These are phyloP conservation scores for Fusarium sp. DNA, from an alignment of 2,329 filamentous ascomycete genomes.

Conservation along the genomic window DNA sequence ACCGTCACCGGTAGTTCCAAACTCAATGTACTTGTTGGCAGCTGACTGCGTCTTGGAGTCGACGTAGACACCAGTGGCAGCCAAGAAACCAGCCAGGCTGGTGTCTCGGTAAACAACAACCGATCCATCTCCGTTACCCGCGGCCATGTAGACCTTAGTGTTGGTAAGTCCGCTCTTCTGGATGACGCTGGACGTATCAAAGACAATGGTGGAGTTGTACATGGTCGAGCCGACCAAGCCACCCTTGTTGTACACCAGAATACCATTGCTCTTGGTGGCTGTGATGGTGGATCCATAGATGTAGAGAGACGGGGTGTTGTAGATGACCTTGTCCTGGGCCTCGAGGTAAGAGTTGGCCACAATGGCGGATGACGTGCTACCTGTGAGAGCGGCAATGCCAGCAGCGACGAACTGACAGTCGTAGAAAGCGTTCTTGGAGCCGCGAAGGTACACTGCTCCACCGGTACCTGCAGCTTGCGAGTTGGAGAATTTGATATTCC, in stretches of 20 bases:
- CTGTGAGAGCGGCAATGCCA: slow-evolving; percentile 45
- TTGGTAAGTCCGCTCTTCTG: slow-evolving; percentile 47
- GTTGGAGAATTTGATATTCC: slow-evolving; percentile 37
- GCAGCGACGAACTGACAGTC: slow-evolving; percentile 56
- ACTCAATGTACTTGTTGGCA: slow-evolving; percentile 55
- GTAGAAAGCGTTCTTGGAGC: slow-evolving; percentile 47
- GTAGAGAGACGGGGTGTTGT: slow-evolving; percentile 54
- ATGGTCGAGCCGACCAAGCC: slow-evolving; percentile 38
- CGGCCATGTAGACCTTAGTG: slow-evolving; percentile 55
- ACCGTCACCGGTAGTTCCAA: slow-evolving; percentile 53
- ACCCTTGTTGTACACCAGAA: slow-evolving; percentile 54
- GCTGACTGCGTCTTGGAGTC: slow-evolving; percentile 48
- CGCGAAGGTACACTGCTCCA: slow-evolving; percentile 19
- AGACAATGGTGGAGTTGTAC: slow-evolving; percentile 54
- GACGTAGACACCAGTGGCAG: slow-evolving; percentile 48
- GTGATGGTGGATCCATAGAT: slow-evolving; percentile 57
- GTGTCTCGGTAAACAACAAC: slow-evolving; percentile 56
- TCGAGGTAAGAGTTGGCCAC: slow-evolving; percentile 59
- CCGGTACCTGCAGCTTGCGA: not conserved
- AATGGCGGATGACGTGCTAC: slow-evolving; percentile 49
- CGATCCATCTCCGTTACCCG: slow-evolving; percentile 54
- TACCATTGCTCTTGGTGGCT: slow-evolving; percentile 47
- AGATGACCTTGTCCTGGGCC: slow-evolving; percentile 56
- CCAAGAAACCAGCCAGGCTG: slow-evolving; percentile 51
- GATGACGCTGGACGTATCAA: slow-evolving; percentile 53